Evolutionary conservation across 495 filamentous ascomycete species (phyloP).

Genomic region (Mycothermus thermophilus): DNA sequence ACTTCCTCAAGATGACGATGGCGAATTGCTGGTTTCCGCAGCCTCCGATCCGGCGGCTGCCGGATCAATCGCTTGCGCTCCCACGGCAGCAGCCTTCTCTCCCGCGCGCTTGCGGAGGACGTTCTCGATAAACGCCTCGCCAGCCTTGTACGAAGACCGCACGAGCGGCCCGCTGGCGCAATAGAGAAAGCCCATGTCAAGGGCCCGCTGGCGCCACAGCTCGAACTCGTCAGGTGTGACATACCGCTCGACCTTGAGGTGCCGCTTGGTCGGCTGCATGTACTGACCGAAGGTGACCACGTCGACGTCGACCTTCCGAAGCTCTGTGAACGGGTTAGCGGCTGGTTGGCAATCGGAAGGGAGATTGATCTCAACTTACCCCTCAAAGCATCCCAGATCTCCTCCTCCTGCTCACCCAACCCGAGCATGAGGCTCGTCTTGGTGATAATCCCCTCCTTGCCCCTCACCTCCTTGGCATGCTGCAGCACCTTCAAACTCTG

Average conservation of each 20-base stretch:
- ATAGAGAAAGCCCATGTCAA: slow-evolving; percentile 94
- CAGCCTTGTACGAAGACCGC: slow-evolving; percentile 89
- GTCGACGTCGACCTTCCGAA: slow-evolving; percentile 69
- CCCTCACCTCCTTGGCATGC: slow-evolving; percentile 61
- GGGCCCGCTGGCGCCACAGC: slow-evolving; percentile 73
- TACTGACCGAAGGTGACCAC: slow-evolving; percentile 98
- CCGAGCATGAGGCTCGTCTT: slow-evolving; percentile 98
- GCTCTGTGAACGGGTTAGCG: slow-evolving; percentile 33
- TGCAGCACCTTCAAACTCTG: slow-evolving; percentile 71
- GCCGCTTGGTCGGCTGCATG: slow-evolving; percentile 95
- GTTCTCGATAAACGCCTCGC: slow-evolving; percentile 97
- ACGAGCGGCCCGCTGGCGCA: slow-evolving; percentile 89
- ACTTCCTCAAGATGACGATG: too few relatives aligned
- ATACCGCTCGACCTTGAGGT: slow-evolving; percentile 92
- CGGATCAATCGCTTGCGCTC: too few relatives aligned
- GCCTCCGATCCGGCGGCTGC: too few relatives aligned
- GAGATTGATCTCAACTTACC: slow-evolving; percentile 24
- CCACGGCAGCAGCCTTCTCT: slow-evolving; percentile 22
- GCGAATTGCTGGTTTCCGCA: too few relatives aligned
- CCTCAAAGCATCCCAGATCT: slow-evolving; percentile 65
- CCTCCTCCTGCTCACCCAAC: slow-evolving; percentile 81
- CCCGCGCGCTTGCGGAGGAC: slow-evolving; percentile 76
- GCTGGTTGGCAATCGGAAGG: background rate
- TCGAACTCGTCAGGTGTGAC: slow-evolving; percentile 84
- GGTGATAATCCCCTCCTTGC: slow-evolving; percentile 59